phyloP scores from a whole-genome alignment of 176 grass and related monocot species.

The Rhynchospora pubera region DNA sequence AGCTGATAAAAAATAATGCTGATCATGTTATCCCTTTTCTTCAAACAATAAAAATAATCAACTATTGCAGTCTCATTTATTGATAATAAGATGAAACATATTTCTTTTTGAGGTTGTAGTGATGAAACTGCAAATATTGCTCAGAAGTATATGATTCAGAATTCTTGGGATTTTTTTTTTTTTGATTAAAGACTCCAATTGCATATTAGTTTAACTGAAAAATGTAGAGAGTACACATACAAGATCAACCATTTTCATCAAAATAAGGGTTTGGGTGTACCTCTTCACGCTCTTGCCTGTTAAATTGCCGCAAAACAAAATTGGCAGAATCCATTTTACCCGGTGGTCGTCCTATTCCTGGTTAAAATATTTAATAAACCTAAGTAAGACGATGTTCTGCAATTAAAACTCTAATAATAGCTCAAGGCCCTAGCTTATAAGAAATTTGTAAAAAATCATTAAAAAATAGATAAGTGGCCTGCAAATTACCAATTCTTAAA shows the following conservation, averaged over 20 bases:
- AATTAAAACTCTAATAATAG: background rate
- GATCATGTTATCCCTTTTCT: background rate
- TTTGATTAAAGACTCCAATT: background rate
- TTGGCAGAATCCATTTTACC: slow-evolving; percentile 94
- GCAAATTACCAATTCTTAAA: slow-evolving; percentile 62
- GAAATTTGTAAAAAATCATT: background rate
- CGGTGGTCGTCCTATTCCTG: slow-evolving; percentile 82
- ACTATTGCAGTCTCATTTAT: background rate
- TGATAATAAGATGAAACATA: background rate
- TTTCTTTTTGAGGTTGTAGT: background rate
- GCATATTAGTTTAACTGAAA: background rate
- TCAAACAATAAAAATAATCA: background rate
- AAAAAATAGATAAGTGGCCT: background rate
- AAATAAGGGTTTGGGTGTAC: slow-evolving; percentile 8
- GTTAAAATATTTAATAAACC: background rate
- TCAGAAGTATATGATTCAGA: background rate
- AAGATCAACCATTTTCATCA: background rate
- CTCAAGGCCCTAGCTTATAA: background rate
- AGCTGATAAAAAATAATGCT: slow-evolving; percentile 32
- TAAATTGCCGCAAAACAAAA: slow-evolving; percentile 77
- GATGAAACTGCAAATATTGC: background rate
- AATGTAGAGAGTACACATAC: background rate
- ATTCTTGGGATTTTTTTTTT: too few species aligned
- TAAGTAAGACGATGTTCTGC: background rate
- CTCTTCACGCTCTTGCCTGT: slow-evolving; percentile 72